These are phyloP conservation scores for Posidonia australis DNA, from an alignment of 106 monocot genomes.

Conservation along the genomic window DNA sequence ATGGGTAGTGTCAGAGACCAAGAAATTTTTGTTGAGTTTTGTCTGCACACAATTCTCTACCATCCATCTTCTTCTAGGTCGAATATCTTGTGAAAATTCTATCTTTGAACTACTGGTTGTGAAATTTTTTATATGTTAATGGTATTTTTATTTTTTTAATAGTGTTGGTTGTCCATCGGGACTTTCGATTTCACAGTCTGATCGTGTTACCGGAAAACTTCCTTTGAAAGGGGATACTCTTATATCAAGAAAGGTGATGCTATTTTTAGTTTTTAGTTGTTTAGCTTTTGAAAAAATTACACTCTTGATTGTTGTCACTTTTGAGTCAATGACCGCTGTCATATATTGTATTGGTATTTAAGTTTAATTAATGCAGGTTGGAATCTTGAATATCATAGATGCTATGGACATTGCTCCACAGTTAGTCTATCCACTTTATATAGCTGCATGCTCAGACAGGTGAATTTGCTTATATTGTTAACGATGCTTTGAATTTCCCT, in stretches of 20 bases:
- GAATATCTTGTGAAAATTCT: slow-evolving; percentile 12
- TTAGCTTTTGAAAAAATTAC: neutral
- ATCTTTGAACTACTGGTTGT: neutral
- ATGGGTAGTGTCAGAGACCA: slow-evolving; percentile 32
- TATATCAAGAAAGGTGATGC: slow-evolving; percentile 55
- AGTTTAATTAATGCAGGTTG: slow-evolving; percentile 39
- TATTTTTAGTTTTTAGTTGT: neutral
- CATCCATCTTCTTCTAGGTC: slow-evolving; percentile 60
- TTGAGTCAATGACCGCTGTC: neutral
- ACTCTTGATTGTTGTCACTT: neutral
- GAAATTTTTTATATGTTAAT: neutral
- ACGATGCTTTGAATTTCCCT: neutral
- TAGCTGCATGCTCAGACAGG: slow-evolving; percentile 82
- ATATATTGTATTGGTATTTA: neutral
- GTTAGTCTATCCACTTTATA: slow-evolving; percentile 65
- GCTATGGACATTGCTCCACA: slow-evolving; percentile 56
- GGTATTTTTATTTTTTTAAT: slow-evolving; percentile 1
- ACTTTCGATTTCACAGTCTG: slow-evolving; percentile 59
- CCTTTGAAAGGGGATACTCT: slow-evolving; percentile 63
- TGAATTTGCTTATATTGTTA: slow-evolving; percentile 10
- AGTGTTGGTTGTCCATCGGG: slow-evolving; percentile 63
- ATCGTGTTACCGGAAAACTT: slow-evolving; percentile 74
- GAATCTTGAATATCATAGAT: slow-evolving; percentile 86
- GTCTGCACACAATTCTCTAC: slow-evolving; percentile 66
- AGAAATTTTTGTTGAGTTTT: slow-evolving; percentile 79